Percentiles rank a stretch among this genome's conserved stretches.
Evolutionary conservation across 495 filamentous ascomycete species (phyloP).

Genomic region (Penicillium chermesinum): DNA sequence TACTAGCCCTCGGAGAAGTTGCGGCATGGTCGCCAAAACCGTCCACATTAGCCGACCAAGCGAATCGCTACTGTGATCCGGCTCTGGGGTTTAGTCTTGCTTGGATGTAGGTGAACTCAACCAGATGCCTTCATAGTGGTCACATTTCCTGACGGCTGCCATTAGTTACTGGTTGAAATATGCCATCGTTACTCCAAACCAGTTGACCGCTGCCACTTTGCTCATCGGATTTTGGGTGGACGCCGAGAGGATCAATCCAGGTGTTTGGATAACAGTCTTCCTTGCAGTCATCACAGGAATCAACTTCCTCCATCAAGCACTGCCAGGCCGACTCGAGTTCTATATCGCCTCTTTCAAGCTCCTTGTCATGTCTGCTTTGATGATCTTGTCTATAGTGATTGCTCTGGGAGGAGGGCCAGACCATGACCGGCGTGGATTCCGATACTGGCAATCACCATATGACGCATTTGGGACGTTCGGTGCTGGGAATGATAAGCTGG

Average conservation of each 20-base stretch:
- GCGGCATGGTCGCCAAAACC: constrained; percentile 54
- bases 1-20: constrained; percentile 60
- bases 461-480: constrained; percentile 22
- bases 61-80: constrained; percentile 55
- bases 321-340: constrained; percentile 49
- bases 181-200: constrained; percentile 72
- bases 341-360: constrained; percentile 59
- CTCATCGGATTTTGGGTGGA: constrained; percentile 68
- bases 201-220: constrained; percentile 68
- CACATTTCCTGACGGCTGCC: not conserved
- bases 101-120: constrained; percentile 33
- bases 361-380: constrained; percentile 59
- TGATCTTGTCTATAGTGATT: constrained; percentile 64
- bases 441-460: constrained; percentile 57
- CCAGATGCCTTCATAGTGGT: not conserved
- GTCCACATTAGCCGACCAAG: constrained; percentile 57
- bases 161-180: constrained; percentile 56
- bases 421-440: constrained; percentile 60
- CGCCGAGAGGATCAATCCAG: constrained; percentile 55
- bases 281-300: constrained; percentile 55
- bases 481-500: not conserved
- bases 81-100: constrained; percentile 60
- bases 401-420: constrained; percentile 64
- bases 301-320: constrained; percentile 51
- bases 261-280: constrained; percentile 69